phyloP scores from a whole-genome alignment of 2,329 filamentous ascomycete species.

The Furcasterigmium furcatum region DNA sequence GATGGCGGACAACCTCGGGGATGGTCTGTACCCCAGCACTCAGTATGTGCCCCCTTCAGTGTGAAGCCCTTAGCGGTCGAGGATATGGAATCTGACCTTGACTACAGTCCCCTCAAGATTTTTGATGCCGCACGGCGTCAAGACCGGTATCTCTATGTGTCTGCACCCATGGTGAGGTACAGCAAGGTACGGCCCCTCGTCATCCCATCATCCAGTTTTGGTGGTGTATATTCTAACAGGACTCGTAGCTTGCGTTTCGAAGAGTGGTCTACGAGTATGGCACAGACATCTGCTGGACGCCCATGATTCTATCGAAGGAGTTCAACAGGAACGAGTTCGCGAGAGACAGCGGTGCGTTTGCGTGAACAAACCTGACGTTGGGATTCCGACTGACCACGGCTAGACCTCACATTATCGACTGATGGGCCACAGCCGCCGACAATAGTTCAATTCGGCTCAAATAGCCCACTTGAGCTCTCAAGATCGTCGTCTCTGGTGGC shows the following conservation, averaged over 20 bases:
- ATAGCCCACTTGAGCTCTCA: conserved; percentile 56
- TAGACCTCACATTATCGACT: conserved; percentile 61
- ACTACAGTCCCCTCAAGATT: conserved; percentile 51
- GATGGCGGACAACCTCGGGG: not conserved
- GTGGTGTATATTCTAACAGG: not conserved
- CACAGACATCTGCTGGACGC: conserved; percentile 66
- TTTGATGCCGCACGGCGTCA: conserved; percentile 53
- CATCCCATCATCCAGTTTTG: not conserved
- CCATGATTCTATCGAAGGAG: conserved; percentile 69
- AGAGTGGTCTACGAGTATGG: conserved; percentile 63
- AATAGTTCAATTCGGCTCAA: conserved; percentile 66
- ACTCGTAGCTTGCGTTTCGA: conserved; percentile 60
- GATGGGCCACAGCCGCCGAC: conserved; percentile 50
- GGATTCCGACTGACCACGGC: not conserved
- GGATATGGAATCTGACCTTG: too few relatives aligned
- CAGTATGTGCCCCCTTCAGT: not conserved
- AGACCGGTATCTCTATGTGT: conserved; percentile 53
- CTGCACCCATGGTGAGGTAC: conserved; percentile 67
- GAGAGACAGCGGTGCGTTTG: conserved; percentile 51
- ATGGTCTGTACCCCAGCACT: not conserved
- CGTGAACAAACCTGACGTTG: not conserved
- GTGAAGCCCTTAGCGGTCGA: too few relatives aligned
- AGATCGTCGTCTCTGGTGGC: conserved; percentile 60
- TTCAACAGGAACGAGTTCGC: conserved; percentile 61
- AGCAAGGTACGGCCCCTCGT: conserved; percentile 41